Conservation (phyloP, 805 yeast genomes). For the Barnettozyma botsteinii region DNA sequence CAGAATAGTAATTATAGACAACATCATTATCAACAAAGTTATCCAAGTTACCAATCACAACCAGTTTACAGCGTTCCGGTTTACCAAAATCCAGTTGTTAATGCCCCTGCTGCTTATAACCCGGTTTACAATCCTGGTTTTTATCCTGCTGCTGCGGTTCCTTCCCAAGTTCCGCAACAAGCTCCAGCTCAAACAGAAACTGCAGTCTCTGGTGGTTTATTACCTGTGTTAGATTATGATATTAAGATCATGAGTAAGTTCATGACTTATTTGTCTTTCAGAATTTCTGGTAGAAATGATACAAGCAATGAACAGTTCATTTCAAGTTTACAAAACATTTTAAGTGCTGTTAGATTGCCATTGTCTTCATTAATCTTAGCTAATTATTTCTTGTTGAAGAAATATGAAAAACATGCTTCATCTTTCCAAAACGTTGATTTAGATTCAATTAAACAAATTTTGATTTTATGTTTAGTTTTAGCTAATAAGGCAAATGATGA, state of each 20-base stretch:
- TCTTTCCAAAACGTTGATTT: conserved; percentile 27
- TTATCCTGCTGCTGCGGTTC: conserved; percentile 1
- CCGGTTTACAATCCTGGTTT: conserved; percentile 10
- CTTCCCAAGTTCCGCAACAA: conserved; percentile 5
- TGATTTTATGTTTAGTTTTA: conserved; percentile 66
- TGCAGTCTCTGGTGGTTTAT: conserved; percentile 61
- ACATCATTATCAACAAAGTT: conserved; percentile 2
- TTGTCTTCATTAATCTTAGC: conserved; percentile 75
- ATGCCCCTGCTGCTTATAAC: conserved; percentile 2
- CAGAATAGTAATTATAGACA: background rate
- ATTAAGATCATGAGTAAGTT: conserved; percentile 74
- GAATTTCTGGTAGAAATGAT: conserved; percentile 51
- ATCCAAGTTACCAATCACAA: conserved; percentile 2
- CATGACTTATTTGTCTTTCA: conserved; percentile 65
- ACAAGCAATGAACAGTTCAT: conserved; percentile 42
- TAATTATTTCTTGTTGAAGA: conserved; percentile 69
- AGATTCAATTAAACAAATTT: conserved; percentile 42
- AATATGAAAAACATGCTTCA: conserved; percentile 34
- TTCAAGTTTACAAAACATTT: conserved; percentile 56
- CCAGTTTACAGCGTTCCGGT: conserved; percentile 1
- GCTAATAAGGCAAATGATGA: conserved; percentile 96
- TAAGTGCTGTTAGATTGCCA: conserved; percentile 85
- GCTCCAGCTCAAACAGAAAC: background rate
- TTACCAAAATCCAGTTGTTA: conserved; percentile 7
- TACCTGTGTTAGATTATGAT: conserved; percentile 74